Evolutionary conservation across 805 yeast species (phyloP).

Genomic region (Debaryomyces castellii): DNA sequence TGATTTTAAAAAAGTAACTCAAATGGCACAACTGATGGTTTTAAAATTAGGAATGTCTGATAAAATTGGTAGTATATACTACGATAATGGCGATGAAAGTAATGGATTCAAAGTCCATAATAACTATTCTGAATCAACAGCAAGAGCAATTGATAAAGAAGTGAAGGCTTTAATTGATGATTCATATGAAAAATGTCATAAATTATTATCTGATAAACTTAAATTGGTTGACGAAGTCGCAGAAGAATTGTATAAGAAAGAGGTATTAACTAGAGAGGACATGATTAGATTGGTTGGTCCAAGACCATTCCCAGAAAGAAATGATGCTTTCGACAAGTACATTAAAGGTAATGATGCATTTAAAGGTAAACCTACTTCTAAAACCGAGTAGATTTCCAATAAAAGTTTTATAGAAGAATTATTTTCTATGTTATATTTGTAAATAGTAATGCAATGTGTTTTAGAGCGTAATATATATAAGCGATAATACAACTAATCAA

Average conservation of each 20-base stretch:
- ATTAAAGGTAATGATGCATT: slow-evolving; percentile 51
- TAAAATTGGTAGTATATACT: slow-evolving; percentile 66
- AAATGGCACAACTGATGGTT: slow-evolving; percentile 88
- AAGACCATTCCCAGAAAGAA: slow-evolving; percentile 74
- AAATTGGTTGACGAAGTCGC: slow-evolving; percentile 71
- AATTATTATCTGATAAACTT: slow-evolving; percentile 56
- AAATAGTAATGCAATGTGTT: slow-evolving; percentile 4
- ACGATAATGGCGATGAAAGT: slow-evolving; percentile 46
- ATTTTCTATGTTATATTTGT: slow-evolving; percentile 2
- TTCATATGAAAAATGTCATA: slow-evolving; percentile 60
- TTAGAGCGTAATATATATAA: slow-evolving; percentile 2
- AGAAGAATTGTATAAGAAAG: slow-evolving; percentile 66
- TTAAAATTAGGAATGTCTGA: slow-evolving; percentile 86
- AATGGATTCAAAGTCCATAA: slow-evolving; percentile 56
- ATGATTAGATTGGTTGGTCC: slow-evolving; percentile 75
- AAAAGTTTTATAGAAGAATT: slow-evolving; percentile 3
- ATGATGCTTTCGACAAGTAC: slow-evolving; percentile 89
- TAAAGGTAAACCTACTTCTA: slow-evolving; percentile 29
- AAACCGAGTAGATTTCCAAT: slow-evolving; percentile 14
- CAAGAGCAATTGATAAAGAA: slow-evolving; percentile 64
- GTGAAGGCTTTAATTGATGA: slow-evolving; percentile 65
- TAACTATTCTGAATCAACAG: slow-evolving; percentile 74
- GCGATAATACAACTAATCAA: not conserved
- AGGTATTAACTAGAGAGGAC: slow-evolving; percentile 79
- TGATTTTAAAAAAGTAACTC: slow-evolving; percentile 88